These are phyloP conservation scores for Podospora fimiseda DNA, from an alignment of 495 filamentous ascomycete genomes.

Conservation along the genomic window DNA sequence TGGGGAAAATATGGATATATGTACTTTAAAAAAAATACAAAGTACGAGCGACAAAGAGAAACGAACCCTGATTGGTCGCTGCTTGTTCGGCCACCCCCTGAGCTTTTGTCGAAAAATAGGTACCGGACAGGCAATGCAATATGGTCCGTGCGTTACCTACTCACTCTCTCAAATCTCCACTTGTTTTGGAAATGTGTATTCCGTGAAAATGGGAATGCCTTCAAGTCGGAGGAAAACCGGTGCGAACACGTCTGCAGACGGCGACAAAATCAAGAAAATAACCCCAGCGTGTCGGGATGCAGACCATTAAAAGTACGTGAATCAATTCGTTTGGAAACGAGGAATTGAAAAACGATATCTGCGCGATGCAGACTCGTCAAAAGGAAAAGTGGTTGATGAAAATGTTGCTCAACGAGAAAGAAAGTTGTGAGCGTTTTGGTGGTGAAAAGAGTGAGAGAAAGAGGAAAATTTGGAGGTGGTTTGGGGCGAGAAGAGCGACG, in stretches of 20 bases:
- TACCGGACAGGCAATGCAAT: not conserved
- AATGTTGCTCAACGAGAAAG: conserved; percentile 32
- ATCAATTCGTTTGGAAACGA: conserved; percentile 26
- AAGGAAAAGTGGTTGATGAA: conserved; percentile 34
- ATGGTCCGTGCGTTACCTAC: conserved; percentile 10
- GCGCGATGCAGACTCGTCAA: conserved; percentile 23
- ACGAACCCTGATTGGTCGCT: not conserved
- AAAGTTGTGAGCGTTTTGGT: conserved; percentile 32
- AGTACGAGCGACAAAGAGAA: not conserved
- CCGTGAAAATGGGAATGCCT: conserved; percentile 36
- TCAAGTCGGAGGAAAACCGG: conserved; percentile 24
- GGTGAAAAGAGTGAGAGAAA: conserved; percentile 35
- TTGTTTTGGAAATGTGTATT: conserved; percentile 11
- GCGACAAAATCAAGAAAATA: conserved; percentile 18
- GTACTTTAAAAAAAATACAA: not conserved
- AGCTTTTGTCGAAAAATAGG: not conserved
- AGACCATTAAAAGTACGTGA: conserved; percentile 14
- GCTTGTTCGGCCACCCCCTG: not conserved
- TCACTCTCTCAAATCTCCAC: not conserved
- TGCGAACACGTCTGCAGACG: conserved; percentile 14
- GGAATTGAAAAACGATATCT: conserved; percentile 19
- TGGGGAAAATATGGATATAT: not conserved
- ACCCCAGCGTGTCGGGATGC: conserved; percentile 10
- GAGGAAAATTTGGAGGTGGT: conserved; percentile 41
- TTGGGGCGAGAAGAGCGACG: conserved; percentile 29